These are phyloP conservation scores for Neurospora terricola DNA, from an alignment of 495 filamentous ascomycete genomes.

Conservation along the genomic window DNA sequence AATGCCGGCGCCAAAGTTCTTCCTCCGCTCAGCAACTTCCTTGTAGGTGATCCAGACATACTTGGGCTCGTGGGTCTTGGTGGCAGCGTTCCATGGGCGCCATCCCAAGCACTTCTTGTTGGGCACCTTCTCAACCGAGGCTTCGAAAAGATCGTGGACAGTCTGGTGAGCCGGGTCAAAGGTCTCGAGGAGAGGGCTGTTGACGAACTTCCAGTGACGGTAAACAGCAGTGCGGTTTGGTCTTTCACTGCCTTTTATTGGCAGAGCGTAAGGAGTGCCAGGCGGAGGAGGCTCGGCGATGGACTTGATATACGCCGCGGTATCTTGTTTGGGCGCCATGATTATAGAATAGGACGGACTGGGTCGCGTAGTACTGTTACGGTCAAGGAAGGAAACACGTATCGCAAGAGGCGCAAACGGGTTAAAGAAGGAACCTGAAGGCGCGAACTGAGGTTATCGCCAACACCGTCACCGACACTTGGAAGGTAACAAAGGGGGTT, in stretches of 20 bases:
- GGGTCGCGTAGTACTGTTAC: not conserved
- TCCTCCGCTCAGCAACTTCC: constrained; percentile 67
- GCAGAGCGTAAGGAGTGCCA: too few relatives aligned
- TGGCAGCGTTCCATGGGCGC: constrained; percentile 66
- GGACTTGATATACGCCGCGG: constrained; percentile 28
- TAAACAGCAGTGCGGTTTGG: constrained; percentile 69
- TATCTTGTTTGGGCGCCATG: constrained; percentile 29
- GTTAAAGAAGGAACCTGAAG: not conserved
- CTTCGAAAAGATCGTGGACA: constrained; percentile 74
- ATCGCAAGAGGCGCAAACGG: not conserved
- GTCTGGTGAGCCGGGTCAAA: constrained; percentile 65
- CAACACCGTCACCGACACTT: constrained; percentile 2
- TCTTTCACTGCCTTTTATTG: constrained; percentile 57
- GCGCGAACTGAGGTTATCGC: not conserved
- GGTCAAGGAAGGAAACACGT: not conserved
- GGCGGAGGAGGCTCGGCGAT: constrained; percentile 45
- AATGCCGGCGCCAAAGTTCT: constrained; percentile 78
- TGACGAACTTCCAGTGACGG: constrained; percentile 66
- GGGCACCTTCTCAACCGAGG: constrained; percentile 43
- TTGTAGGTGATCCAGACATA: constrained; percentile 81
- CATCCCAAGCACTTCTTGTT: constrained; percentile 66
- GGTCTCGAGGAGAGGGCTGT: constrained; percentile 60
- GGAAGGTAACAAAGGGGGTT: not conserved
- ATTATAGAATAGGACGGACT: not conserved
- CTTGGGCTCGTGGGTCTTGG: constrained; percentile 60